These are phyloP conservation scores for Jasminum sambac DNA, from an alignment of 257 asterid genomes.

Conservation along the genomic window DNA sequence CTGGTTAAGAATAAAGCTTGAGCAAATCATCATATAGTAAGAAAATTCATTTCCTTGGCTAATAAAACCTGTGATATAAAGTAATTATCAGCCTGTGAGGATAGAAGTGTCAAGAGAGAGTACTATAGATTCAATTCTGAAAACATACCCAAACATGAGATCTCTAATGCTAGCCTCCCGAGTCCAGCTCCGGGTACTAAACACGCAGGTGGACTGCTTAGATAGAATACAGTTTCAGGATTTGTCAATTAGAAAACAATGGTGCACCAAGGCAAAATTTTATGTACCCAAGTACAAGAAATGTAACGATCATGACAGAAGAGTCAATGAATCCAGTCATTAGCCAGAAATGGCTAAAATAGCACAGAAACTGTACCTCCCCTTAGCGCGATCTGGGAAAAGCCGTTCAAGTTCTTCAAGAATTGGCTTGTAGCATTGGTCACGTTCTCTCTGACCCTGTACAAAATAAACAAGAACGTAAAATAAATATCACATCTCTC, in stretches of 20 bases:
- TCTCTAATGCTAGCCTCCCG: slow-evolving; percentile 95
- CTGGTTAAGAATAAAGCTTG: slow-evolving; percentile 93
- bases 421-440: slow-evolving; percentile 88
- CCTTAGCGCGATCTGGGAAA: slow-evolving; percentile 63
- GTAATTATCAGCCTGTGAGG: slow-evolving; percentile 18
- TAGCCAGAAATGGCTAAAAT: not conserved
- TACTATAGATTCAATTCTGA: slow-evolving; percentile 6
- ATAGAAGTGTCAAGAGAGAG: slow-evolving; percentile 16
- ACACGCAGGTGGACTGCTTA: slow-evolving; percentile 79
- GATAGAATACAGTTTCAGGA: slow-evolving; percentile 33
- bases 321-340: slow-evolving; percentile 15
- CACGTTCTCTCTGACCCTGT: slow-evolving; percentile 92
- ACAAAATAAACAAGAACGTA: slow-evolving; percentile 4
- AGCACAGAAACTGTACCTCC: slow-evolving; percentile 42
- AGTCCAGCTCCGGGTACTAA: slow-evolving; percentile 99
- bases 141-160: slow-evolving; percentile 79
- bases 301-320: slow-evolving; percentile 5
- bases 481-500: not conserved
- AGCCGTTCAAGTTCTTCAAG: slow-evolving; percentile 73
- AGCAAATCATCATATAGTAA: slow-evolving; percentile 99
- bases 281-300: slow-evolving; percentile 3
- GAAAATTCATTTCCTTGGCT: slow-evolving; percentile 99
- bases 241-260: slow-evolving; percentile 21
- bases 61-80: slow-evolving; percentile 63
- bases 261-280: slow-evolving; percentile 9